Percentiles rank a stretch among this genome's conserved stretches.
Conservation (phyloP, 495 filamentous ascomycete genomes). For the Aspergillus avenaceus region DNA sequence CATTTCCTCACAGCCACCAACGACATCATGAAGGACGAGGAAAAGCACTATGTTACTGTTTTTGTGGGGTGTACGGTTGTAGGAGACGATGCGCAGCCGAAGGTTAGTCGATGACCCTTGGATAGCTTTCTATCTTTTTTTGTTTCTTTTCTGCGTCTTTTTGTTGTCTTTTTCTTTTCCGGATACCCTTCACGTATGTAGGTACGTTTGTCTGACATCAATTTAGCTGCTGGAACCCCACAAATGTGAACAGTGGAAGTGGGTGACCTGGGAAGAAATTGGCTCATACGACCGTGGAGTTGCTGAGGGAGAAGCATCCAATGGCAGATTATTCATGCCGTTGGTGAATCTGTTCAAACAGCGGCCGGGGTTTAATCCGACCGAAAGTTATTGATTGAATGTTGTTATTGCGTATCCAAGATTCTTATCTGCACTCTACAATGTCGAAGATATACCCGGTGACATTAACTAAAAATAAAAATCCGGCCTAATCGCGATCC, state of each 20-base stretch:
- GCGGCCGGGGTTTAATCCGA: slow-evolving; percentile 5
- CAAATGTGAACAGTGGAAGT: slow-evolving; percentile 16
- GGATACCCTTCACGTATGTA: too few relatives aligned
- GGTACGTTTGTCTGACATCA: too few relatives aligned
- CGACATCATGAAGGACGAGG: slow-evolving; percentile 12
- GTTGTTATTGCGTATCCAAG: not conserved
- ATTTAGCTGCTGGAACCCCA: slow-evolving; percentile 13
- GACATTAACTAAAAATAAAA: too few relatives aligned
- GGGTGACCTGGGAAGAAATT: slow-evolving; percentile 13
- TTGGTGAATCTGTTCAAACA: slow-evolving; percentile 12
- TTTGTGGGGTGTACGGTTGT: slow-evolving; percentile 7
- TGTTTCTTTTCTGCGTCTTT: not conserved
- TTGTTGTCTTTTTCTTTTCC: not conserved
- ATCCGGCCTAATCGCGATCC: too few relatives aligned
- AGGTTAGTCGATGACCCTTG: slow-evolving; percentile 1
- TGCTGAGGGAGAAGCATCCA: not conserved
- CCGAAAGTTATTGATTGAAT: not conserved
- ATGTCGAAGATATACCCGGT: too few relatives aligned
- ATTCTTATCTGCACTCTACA: too few relatives aligned
- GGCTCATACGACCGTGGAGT: not conserved
- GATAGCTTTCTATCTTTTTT: not conserved
- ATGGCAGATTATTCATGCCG: slow-evolving; percentile 9
- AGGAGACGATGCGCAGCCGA: not conserved
- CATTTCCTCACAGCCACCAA: slow-evolving; percentile 14
- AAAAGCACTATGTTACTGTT: slow-evolving; percentile 18